These are phyloP conservation scores for Wickerhamomyces alni DNA, from an alignment of 805 yeast genomes.

Conservation along the genomic window DNA sequence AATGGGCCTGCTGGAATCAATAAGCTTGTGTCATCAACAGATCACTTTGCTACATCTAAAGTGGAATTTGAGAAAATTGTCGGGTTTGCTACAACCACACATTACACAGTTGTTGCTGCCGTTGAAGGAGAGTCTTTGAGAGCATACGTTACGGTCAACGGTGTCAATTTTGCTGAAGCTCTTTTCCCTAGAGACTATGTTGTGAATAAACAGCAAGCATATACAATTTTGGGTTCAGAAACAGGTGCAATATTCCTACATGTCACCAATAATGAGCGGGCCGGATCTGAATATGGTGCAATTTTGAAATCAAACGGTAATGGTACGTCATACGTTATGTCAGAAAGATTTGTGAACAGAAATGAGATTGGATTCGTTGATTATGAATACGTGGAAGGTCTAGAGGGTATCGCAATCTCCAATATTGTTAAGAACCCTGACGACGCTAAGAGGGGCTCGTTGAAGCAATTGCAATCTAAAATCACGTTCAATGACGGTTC, in stretches of 20 bases:
- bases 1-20: slow-evolving; percentile 22
- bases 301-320: slow-evolving; percentile 84
- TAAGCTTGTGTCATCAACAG: slow-evolving; percentile 25
- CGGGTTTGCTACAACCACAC: slow-evolving; percentile 70
- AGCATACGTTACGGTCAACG: slow-evolving; percentile 78
- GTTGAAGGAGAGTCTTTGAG: slow-evolving; percentile 44
- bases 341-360: slow-evolving; percentile 73
- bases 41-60: slow-evolving; percentile 21
- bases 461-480: slow-evolving; percentile 58
- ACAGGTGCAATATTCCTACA: slow-evolving; percentile 76
- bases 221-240: slow-evolving; percentile 73
- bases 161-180: slow-evolving; percentile 70
- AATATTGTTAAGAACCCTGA: slow-evolving; percentile 59
- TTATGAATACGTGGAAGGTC: slow-evolving; percentile 73
- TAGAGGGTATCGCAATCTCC: slow-evolving; percentile 78
- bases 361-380: slow-evolving; percentile 74
- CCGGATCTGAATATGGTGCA: slow-evolving; percentile 63
- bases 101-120: slow-evolving; percentile 68
- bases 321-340: slow-evolving; percentile 78
- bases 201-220: slow-evolving; percentile 61
- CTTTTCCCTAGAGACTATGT: slow-evolving; percentile 63
- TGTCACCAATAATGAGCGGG: slow-evolving; percentile 55
- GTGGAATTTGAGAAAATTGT: slow-evolving; percentile 51
- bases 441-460: slow-evolving; percentile 35
- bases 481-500: slow-evolving; percentile 91